These are phyloP conservation scores for Themeda triandra DNA, from an alignment of 176 grass and related monocot genomes.

Conservation along the genomic window DNA sequence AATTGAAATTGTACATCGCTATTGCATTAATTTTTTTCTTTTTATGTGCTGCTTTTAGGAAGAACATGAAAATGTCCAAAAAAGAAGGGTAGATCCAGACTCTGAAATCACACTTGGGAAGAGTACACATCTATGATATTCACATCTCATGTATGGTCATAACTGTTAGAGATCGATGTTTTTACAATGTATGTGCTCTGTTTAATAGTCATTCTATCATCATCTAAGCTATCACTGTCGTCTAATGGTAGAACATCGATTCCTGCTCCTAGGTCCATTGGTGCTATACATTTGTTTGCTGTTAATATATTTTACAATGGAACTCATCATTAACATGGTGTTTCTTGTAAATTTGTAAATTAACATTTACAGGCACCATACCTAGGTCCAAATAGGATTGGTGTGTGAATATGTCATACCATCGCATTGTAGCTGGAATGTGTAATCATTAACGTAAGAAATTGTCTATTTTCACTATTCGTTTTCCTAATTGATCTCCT, in stretches of 20 bases:
- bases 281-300: background rate
- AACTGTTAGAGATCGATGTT: background rate
- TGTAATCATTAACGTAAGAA: background rate
- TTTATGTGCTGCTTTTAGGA: constrained; percentile 20
- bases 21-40: background rate
- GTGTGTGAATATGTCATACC: background rate
- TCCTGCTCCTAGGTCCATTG: background rate
- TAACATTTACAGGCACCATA: background rate
- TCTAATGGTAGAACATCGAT: background rate
- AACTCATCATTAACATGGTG: background rate
- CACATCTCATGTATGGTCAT: constrained; percentile 32
- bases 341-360: constrained; percentile 2
- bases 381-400: background rate
- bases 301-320: background rate
- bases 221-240: background rate
- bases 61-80: constrained; percentile 40
- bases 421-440: background rate
- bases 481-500: no score
- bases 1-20: background rate
- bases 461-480: background rate
- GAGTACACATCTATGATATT: constrained; percentile 61
- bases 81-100: constrained; percentile 24
- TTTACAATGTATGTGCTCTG: background rate
- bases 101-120: constrained; percentile 45
- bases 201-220: background rate